Evolutionary conservation across 768 basidiomycete species (phyloP).

Genomic region (Naganishia antarctica): DNA sequence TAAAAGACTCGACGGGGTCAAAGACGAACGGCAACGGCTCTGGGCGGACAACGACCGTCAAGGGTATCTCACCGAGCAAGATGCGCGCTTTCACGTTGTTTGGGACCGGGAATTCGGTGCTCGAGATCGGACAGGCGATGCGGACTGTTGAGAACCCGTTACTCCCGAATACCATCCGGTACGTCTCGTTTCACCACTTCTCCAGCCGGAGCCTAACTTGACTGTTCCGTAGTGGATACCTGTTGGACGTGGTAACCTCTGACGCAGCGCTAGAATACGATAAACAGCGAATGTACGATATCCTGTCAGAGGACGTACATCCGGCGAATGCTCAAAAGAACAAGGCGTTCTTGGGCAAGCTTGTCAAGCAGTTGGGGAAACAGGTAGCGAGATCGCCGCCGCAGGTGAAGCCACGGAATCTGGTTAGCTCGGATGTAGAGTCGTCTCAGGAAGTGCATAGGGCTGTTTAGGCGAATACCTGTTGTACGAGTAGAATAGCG

Average conservation of each 20-base stretch:
- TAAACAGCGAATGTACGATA: slow-evolving; percentile 19
- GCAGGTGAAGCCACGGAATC: background rate
- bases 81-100: slow-evolving; percentile 9
- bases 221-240: background rate
- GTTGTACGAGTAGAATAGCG: no score
- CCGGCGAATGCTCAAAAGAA: background rate
- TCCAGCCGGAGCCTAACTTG: background rate
- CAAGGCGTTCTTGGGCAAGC: slow-evolving; percentile 12
- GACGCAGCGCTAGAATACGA: slow-evolving; percentile 5
- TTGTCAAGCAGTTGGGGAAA: slow-evolving; percentile 14
- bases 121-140: slow-evolving; percentile 16
- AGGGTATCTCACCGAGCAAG: slow-evolving; percentile 5
- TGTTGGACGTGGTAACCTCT: slow-evolving; percentile 2
- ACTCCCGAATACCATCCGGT: background rate
- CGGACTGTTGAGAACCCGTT: slow-evolving; percentile 3
- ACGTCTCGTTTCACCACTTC: background rate
- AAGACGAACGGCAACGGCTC: background rate
- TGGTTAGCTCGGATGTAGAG: slow-evolving; percentile 19
- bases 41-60: background rate
- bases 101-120: background rate
- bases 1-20: background rate
- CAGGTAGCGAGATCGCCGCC: background rate
- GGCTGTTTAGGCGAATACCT: no score
- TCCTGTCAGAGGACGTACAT: slow-evolving; percentile 7
- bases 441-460: background rate